Base-by-base conservation (phyloP, 2,329 filamentous ascomycete genomes). In the Alternaria hordeiaustralica region DNA sequence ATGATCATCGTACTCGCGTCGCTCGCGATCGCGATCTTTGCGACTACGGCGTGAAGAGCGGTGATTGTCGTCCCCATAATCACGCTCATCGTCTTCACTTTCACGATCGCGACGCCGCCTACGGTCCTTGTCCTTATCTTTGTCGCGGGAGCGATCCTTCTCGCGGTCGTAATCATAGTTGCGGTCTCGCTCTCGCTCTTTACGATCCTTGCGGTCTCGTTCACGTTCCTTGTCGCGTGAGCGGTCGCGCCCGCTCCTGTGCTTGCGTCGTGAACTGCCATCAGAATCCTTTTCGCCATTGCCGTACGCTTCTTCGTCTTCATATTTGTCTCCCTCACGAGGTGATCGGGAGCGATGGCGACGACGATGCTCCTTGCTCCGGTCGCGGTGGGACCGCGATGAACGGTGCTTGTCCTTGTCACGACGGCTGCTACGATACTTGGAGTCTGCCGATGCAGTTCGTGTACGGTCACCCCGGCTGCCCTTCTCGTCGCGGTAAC, bases 381-480 rank as follows among this genome's bases (percentile, higher is more conserved):
- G 77, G 21, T 84, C 82, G 23, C 83, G 81, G 50, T 83, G 79
- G 11, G 81, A 82, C 28, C 82, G 81, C n/a, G 81, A 83, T 6
- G 82, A 82, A 11, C 80, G 79, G 51, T 82, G 71, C 54, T 78
- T 79, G 8, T 83, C 81, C 61, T 80, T 82, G 2, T 80, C 82
- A 28, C 78, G 76, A 23, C 81, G 89, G 69, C 88, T 89, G 65
- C 88, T 89, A 65, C 88, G 87, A 70, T 89, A 87, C 67, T 85
- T 87, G 41, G 80, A 80, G 10, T 88, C 87, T 2, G 86, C 87
- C 3, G 92, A 93, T 6, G 85, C 84, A 6, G 91, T 92, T 61
- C 90, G 85, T 1, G 90, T 89, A 51, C 87, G 85, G 51, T 88
- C 86, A 18, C 73, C 76, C 28, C 74, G 74, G 45, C 70, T 72